Evolutionary conservation across 176 grass and related monocot species (phyloP).

Genomic region (Musa itinerans): DNA sequence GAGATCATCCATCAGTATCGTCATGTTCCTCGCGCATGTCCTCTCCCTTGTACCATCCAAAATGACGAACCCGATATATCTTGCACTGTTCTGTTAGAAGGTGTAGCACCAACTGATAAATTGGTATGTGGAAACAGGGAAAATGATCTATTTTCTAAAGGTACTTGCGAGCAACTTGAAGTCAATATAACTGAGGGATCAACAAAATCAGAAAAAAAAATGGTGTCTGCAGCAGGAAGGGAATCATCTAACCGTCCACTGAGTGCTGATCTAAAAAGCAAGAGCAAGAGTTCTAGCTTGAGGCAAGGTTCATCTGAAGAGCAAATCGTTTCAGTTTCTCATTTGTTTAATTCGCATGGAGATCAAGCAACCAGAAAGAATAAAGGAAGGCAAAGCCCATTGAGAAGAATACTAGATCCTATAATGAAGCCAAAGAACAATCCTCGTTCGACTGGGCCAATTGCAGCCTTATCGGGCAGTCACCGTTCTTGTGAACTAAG

Average conservation of each 20-base stretch:
- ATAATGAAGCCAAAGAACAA: conserved; percentile 60
- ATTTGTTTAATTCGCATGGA: conserved; percentile 33
- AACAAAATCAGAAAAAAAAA: conserved; percentile 22
- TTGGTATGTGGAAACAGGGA: not conserved
- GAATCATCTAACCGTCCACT: conserved; percentile 20
- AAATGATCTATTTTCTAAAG: not conserved
- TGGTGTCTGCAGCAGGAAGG: conserved; percentile 26
- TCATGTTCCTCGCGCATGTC: conserved; percentile 58
- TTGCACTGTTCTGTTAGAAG: not conserved
- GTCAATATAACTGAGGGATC: conserved; percentile 10
- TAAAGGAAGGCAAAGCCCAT: conserved; percentile 64
- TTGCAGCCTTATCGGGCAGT: conserved; percentile 27
- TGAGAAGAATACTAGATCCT: conserved; percentile 91
- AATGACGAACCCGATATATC: conserved; percentile 19
- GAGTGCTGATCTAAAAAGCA: conserved; percentile 30
- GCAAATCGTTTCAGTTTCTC: not conserved
- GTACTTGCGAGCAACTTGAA: not conserved
- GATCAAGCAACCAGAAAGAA: conserved; percentile 45
- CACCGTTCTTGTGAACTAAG: conserved; percentile 32
- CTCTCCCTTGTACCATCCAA: conserved; percentile 41
- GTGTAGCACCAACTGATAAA: not conserved
- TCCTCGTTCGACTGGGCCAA: conserved; percentile 28
- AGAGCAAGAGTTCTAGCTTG: conserved; percentile 55
- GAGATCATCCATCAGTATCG: conserved; percentile 9
- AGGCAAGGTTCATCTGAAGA: conserved; percentile 33